Percentiles rank a stretch among this genome's conserved stretches.
Conservation (phyloP, 257 asterid species). For the Scutellaria baicalensis region DNA sequence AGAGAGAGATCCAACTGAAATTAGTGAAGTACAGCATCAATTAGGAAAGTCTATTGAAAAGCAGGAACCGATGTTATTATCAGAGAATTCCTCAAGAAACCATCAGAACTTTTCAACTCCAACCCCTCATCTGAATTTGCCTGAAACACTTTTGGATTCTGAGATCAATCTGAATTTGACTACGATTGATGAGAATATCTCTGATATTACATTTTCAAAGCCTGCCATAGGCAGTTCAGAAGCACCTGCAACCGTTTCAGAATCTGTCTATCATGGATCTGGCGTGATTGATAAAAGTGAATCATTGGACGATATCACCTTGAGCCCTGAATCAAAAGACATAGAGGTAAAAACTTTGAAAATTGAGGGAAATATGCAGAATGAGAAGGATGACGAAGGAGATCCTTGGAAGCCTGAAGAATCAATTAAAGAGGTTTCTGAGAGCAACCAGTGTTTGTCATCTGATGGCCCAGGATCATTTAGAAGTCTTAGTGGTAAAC, state of each 20-base stretch:
- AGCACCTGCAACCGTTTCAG: constrained; percentile 24
- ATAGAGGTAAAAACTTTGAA: constrained; percentile 37
- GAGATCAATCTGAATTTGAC: constrained; percentile 32
- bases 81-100: constrained; percentile 31
- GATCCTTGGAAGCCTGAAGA: constrained; percentile 62
- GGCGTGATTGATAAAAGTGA: constrained; percentile 33
- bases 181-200: constrained; percentile 42
- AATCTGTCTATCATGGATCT: constrained; percentile 21
- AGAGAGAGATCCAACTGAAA: constrained; percentile 31
- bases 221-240: constrained; percentile 24
- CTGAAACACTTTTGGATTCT: constrained; percentile 52
- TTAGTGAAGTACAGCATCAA: constrained; percentile 26
- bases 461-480: constrained; percentile 81
- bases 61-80: constrained; percentile 29
- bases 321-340: constrained; percentile 28
- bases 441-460: constrained; percentile 34
- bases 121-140: constrained; percentile 39
- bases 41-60: constrained; percentile 27
- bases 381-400: constrained; percentile 42
- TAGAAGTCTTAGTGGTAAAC: constrained; percentile 62
- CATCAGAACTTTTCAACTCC: constrained; percentile 27
- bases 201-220: constrained; percentile 33
- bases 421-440: constrained; percentile 41
- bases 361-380: constrained; percentile 35
- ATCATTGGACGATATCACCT: constrained; percentile 14